Evolutionary conservation across 345 rosid species (phyloP).

Genomic region (Melastoma malabathricum): DNA sequence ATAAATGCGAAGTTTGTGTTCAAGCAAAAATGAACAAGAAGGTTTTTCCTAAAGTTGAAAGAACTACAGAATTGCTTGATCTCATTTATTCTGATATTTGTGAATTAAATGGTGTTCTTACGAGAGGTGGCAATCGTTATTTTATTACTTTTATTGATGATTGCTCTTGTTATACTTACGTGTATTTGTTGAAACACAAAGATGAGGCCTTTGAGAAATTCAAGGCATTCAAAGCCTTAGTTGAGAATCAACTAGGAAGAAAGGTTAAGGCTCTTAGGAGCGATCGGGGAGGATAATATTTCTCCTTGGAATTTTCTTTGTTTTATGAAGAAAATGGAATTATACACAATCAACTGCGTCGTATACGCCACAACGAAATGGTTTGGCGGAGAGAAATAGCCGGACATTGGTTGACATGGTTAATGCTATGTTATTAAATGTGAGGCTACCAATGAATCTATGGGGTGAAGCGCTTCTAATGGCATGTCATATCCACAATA

Average conservation of each 20-base stretch:
- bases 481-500: constrained; percentile 3
- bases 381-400: neutral
- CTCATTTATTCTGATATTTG: constrained; percentile 1
- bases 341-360: neutral
- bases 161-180: neutral
- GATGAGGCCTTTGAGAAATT: constrained; percentile 1
- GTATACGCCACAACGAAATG: neutral
- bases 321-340: neutral
- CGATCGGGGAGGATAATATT: constrained; percentile 4
- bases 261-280: constrained; percentile 1
- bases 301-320: neutral
- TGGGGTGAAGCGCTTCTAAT: constrained; percentile 4
- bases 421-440: constrained; percentile 1
- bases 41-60: neutral
- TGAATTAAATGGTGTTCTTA: constrained; percentile 4
- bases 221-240: neutral
- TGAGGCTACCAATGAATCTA: neutral
- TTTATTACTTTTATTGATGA: constrained; percentile 8
- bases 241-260: neutral
- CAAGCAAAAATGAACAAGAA: neutral
- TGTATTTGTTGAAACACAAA: neutral
- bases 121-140: constrained; percentile 4
- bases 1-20: neutral
- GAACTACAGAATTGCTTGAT: neutral
- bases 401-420: neutral